A percentile compares a stretch with the other conserved stretches of the same genome.
phyloP scores from a whole-genome alignment of 441 rosid genomes.

The Flueggea neowawraea region DNA sequence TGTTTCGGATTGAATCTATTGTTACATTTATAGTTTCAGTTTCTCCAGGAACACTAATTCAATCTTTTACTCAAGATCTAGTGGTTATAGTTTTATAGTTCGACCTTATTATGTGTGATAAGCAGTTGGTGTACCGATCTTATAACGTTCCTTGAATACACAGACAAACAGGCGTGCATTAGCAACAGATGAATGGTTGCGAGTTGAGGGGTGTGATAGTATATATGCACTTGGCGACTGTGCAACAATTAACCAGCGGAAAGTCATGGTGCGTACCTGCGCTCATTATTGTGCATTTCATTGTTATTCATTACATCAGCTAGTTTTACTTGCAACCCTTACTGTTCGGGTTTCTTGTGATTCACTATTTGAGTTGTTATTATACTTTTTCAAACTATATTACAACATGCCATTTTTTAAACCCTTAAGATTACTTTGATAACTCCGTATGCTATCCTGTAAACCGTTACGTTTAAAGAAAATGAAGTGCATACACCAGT shows the following conservation, averaged over 20 bases:
- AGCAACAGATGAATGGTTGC: conserved; percentile 98
- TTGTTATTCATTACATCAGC: not conserved
- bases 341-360: no score
- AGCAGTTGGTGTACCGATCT: not conserved
- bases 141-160: not conserved
- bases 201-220: conserved; percentile 69
- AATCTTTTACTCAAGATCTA: not conserved
- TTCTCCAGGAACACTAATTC: not conserved
- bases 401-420: no score
- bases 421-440: no score
- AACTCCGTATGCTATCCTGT: no score
- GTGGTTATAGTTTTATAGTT: no score
- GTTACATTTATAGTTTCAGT: not conserved
- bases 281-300: not conserved
- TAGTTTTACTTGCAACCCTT: no score
- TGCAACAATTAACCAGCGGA: conserved; percentile 95
- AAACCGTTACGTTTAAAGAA: no score
- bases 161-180: conserved; percentile 89
- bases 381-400: no score
- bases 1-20: conserved; percentile 7
- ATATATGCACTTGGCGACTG: conserved; percentile 97
- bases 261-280: conserved; percentile 84
- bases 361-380: no score
- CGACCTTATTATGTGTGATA: not conserved
- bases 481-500: no score